These are phyloP conservation scores for Aegilops speltoides DNA, from an alignment of 176 grass and related monocot genomes.

Conservation along the genomic window DNA sequence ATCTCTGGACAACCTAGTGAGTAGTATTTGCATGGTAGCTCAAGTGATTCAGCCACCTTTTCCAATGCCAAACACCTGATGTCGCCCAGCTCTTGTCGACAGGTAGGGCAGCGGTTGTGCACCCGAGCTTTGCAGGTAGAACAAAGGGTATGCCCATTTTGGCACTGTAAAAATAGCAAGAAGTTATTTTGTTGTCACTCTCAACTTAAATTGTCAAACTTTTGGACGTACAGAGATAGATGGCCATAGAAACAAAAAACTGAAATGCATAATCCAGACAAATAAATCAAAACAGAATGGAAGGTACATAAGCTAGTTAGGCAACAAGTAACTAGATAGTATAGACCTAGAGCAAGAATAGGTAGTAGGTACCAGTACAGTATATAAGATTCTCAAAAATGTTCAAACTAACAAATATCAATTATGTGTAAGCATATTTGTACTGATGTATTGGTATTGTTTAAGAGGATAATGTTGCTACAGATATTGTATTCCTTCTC, in stretches of 20 bases:
- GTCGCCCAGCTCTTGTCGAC: conserved; percentile 36
- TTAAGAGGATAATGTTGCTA: neutral
- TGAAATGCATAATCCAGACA: neutral
- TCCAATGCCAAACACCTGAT: conserved; percentile 37
- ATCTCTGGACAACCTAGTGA: conserved; percentile 39
- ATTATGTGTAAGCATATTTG: neutral
- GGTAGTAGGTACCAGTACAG: neutral
- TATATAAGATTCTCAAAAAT: conserved; percentile 7
- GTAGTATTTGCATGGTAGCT: conserved; percentile 31
- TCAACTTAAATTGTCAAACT: neutral
- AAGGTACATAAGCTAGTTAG: neutral
- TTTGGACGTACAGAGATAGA: neutral
- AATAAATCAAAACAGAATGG: neutral
- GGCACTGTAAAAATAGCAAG: conserved; percentile 20
- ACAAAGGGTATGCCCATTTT: conserved; percentile 41
- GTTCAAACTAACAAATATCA: neutral
- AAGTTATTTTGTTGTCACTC: neutral
- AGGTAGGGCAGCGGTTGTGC: conserved; percentile 39
- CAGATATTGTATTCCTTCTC: neutral
- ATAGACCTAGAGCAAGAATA: neutral
- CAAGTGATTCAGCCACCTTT: conserved; percentile 40
- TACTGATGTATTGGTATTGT: neutral
- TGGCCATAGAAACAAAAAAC: neutral
- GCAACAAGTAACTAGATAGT: neutral
- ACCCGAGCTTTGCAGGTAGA: conserved; percentile 40